A percentile compares a stretch with the other conserved stretches of the same genome.
Conservation (phyloP, 176 grass and related monocot species). For the Oryza glumipatula region DNA sequence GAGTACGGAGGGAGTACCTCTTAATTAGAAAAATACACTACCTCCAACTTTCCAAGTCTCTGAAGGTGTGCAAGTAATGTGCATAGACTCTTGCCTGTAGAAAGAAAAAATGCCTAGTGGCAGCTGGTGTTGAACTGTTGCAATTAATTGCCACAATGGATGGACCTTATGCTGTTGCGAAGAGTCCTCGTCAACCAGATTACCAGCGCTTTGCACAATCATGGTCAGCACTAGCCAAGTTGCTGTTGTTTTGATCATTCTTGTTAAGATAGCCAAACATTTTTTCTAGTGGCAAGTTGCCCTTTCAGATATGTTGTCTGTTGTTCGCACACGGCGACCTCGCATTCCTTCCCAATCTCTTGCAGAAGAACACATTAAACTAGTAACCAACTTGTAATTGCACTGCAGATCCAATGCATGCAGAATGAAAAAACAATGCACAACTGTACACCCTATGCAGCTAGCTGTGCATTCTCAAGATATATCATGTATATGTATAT, state of each 20-base stretch:
- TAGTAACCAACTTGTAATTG: not conserved
- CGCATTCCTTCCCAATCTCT: not conserved
- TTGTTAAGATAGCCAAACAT: not conserved
- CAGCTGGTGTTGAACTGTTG: not conserved
- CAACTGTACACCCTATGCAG: not conserved
- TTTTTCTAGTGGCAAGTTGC: conserved; percentile 27
- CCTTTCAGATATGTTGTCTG: conserved; percentile 37
- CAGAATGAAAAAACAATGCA: not conserved
- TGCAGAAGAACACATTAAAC: not conserved
- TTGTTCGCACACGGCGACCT: conserved; percentile 29
- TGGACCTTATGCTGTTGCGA: not conserved
- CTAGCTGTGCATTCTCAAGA: not conserved
- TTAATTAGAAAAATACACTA: not conserved
- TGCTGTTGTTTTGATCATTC: not conserved
- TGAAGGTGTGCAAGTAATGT: not conserved
- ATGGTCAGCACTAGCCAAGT: not conserved
- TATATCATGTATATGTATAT: not conserved
- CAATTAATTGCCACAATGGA: not conserved
- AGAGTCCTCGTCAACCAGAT: not conserved
- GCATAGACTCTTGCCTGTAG: not conserved
- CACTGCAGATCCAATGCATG: not conserved
- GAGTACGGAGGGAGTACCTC: too few relatives aligned
- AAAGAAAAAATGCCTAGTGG: not conserved
- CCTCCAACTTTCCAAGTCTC: too few relatives aligned
- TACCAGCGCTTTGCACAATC: not conserved